These are phyloP conservation scores for Colletotrichum sp. DNA, from an alignment of 2,329 filamentous ascomycete genomes.

Conservation along the genomic window DNA sequence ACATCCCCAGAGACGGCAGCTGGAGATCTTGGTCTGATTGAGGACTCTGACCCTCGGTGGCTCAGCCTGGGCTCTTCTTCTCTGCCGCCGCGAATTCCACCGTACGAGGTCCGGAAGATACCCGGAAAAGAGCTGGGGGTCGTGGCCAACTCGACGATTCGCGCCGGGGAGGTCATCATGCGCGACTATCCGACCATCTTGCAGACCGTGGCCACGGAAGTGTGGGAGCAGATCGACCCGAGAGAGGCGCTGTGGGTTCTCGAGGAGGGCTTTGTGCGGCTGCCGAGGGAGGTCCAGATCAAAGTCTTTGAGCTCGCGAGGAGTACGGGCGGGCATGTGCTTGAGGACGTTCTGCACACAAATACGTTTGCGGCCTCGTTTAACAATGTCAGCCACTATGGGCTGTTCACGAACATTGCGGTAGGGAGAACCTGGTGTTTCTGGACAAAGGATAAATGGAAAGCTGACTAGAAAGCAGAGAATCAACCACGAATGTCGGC, in stretches of 20 bases:
- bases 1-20: slow-evolving; percentile 15
- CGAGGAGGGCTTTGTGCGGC: slow-evolving; percentile 30
- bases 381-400: slow-evolving; percentile 28
- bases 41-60: slow-evolving; percentile 7
- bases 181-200: slow-evolving; percentile 31
- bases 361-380: slow-evolving; percentile 36
- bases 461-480: slow-evolving; percentile 19
- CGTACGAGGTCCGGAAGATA: slow-evolving; percentile 30
- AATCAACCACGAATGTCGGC: slow-evolving; percentile 40
- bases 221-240: slow-evolving; percentile 22
- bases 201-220: slow-evolving; percentile 25
- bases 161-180: slow-evolving; percentile 34
- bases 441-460: neutral
- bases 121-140: slow-evolving; percentile 35
- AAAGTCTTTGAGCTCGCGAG: slow-evolving; percentile 30
- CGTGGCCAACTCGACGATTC: slow-evolving; percentile 33
- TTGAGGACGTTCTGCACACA: slow-evolving; percentile 38
- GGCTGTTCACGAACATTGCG: slow-evolving; percentile 36
- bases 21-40: neutral
- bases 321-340: slow-evolving; percentile 32
- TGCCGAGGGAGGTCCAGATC: slow-evolving; percentile 25
- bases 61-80: neutral
- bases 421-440: neutral
- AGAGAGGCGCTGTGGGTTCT: slow-evolving; percentile 29
- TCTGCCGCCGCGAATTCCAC: neutral